Percentiles rank a stretch among this genome's conserved stretches.
phyloP scores from a whole-genome alignment of 2,329 filamentous ascomycete species.

The Alternaria tenuissima region DNA sequence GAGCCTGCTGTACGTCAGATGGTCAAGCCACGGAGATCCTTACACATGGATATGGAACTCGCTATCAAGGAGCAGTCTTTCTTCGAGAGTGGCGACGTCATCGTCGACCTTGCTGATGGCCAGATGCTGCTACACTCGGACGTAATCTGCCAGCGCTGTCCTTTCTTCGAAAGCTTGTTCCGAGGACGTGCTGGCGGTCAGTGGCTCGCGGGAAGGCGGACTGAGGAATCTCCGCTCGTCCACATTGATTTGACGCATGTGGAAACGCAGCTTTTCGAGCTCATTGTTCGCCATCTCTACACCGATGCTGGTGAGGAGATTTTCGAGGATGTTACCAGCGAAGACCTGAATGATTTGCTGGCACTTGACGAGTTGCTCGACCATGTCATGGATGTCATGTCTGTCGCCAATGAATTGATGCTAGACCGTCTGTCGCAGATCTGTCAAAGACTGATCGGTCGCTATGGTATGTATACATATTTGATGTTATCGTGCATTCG shows the following conservation, averaged over 20 bases:
- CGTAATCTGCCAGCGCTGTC: slow-evolving; percentile 82
- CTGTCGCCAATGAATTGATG: slow-evolving; percentile 93
- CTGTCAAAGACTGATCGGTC: slow-evolving; percentile 84
- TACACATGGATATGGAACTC: slow-evolving; percentile 74
- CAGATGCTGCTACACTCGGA: slow-evolving; percentile 76
- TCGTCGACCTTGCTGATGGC: slow-evolving; percentile 80
- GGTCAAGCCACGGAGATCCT: slow-evolving; percentile 67
- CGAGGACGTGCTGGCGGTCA: slow-evolving; percentile 83
- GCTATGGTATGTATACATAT: slow-evolving; percentile 65
- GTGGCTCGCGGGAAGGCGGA: slow-evolving; percentile 80
- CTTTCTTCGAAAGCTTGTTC: slow-evolving; percentile 92
- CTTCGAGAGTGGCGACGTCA: slow-evolving; percentile 80
- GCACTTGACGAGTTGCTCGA: slow-evolving; percentile 83
- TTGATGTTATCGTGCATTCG: slow-evolving; percentile 24
- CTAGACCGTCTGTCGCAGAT: slow-evolving; percentile 88
- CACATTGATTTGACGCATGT: slow-evolving; percentile 86
- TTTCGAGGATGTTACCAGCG: slow-evolving; percentile 77
- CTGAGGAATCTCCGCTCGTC: slow-evolving; percentile 61
- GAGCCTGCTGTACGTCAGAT: slow-evolving; percentile 82
- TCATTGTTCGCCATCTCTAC: slow-evolving; percentile 84
- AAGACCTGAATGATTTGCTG: slow-evolving; percentile 58
- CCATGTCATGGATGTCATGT: slow-evolving; percentile 88
- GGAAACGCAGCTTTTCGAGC: slow-evolving; percentile 73
- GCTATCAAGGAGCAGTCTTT: slow-evolving; percentile 75
- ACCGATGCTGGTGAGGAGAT: slow-evolving; percentile 81